Evolutionary conservation across 371 early-diverging fungal genomes (phyloP), one percentile per base, ranked within the genome.

Genomic region (Actinomortierella wolfii): DNA sequence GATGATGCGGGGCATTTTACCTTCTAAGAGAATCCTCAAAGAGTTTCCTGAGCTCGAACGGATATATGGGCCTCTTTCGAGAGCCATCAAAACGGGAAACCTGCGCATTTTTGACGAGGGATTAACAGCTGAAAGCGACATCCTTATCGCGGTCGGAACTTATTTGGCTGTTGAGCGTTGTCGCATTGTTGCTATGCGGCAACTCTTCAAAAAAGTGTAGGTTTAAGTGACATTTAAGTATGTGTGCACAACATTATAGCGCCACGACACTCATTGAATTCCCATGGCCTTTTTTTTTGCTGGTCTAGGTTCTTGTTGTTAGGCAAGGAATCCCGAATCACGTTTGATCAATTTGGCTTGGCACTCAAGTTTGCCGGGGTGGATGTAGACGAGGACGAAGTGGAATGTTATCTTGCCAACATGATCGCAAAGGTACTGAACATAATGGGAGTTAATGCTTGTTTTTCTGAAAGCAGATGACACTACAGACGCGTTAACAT

Each of bases 141-240:
- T 66, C 4, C 70, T 95, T 54, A 82, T 92, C 24, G 56, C 73
- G 2, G 76, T 83, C 48, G 93, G 93, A 6, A 89, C 90, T 1
- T 95, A 87, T 64, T 71, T 93, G 60, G 89, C 92, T 0, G 83
- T 94, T 3, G 96, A 94, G 67, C 77, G 87, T 23, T 83, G 87
- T 18, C 83, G 91, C 47, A 80, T 78, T 45, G 76, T 95, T 29
- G 90, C 85, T 15, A 76, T 92, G 24, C 77, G 95, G 49, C 88
- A 82, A 41, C 70, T 97, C 48, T 88, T 95, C 62, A 83, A 88
- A 65, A 90, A 88, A 80, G 86, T 91, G 87, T 94, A 80, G 71
- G 81, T 75, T 11, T 25, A n/a, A n/a, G n/a, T n/a, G n/a, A 13
- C 5, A 52, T 20, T 34, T 15, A 9, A 53, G 28, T 23, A 26